Evolutionary conservation across 257 asterid genomes (phyloP).

Genomic region (Ehretia macrophylla): DNA sequence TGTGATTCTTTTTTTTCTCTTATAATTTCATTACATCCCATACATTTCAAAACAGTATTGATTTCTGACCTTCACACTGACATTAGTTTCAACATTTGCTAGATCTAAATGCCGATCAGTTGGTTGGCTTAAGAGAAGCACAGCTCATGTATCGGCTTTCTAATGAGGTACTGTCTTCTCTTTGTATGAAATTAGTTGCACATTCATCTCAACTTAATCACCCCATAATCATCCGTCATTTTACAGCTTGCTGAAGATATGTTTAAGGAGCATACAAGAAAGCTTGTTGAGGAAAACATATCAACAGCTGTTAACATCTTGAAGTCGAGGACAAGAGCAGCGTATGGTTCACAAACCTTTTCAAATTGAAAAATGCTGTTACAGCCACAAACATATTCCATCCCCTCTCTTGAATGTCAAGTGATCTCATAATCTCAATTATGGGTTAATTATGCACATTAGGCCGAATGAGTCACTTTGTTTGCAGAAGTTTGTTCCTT

Average conservation of each 20-base stretch:
- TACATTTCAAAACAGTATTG: not conserved
- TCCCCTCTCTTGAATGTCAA: not conserved
- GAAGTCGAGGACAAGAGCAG: slow-evolving; percentile 73
- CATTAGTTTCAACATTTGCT: slow-evolving; percentile 24
- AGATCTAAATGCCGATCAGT: slow-evolving; percentile 69
- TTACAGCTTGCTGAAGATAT: slow-evolving; percentile 83
- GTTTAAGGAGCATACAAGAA: slow-evolving; percentile 90
- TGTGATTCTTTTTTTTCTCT: not conserved
- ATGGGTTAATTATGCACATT: not conserved
- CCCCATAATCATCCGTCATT: slow-evolving; percentile 1
- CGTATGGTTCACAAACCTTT: slow-evolving; percentile 33
- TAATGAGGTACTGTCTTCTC: slow-evolving; percentile 52
- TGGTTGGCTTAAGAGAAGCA: slow-evolving; percentile 84
- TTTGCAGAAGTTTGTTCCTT: no score
- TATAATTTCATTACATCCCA: not conserved
- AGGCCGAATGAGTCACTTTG: no score
- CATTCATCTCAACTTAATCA: not conserved
- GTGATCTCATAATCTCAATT: not conserved
- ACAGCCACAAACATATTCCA: not conserved
- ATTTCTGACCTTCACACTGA: slow-evolving; percentile 15
- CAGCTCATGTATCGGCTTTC: slow-evolving; percentile 74
- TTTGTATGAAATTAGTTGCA: not conserved
- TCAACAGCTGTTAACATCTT: slow-evolving; percentile 57
- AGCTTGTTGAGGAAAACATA: slow-evolving; percentile 72
- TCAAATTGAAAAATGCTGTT: not conserved